These are phyloP conservation scores for Aspergillus clavatus DNA, from an alignment of 2,329 filamentous ascomycete genomes.

Conservation along the genomic window DNA sequence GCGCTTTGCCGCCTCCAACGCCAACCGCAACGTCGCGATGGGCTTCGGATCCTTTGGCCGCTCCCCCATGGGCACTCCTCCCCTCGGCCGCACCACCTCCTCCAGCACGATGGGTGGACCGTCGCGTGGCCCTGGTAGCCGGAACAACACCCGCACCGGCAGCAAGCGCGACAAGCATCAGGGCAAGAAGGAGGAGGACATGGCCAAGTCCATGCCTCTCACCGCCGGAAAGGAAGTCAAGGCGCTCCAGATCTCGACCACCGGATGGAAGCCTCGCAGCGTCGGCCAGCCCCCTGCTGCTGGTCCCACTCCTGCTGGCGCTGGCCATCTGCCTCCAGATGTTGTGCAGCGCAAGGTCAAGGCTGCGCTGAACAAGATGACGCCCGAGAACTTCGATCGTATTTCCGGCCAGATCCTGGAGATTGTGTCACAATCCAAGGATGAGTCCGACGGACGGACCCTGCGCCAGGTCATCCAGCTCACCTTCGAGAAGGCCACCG, in stretches of 20 bases:
- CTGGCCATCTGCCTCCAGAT: constrained; percentile 72
- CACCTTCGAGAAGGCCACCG: constrained; percentile 97
- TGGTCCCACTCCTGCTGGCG: constrained; percentile 47
- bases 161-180: constrained; percentile 49
- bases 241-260: constrained; percentile 65
- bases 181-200: constrained; percentile 60
- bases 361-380: constrained; percentile 99
- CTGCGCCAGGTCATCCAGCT: constrained; percentile 97
- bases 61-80: constrained; percentile 57
- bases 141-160: constrained; percentile 44
- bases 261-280: constrained; percentile 86
- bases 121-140: constrained; percentile 66
- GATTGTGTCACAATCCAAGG: constrained; percentile 92
- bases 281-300: constrained; percentile 47
- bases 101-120: constrained; percentile 49
- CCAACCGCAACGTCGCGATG: constrained; percentile 45
- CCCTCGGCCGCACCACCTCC: constrained; percentile 62
- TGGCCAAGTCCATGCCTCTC: constrained; percentile 84
- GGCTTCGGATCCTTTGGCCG: constrained; percentile 59
- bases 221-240: constrained; percentile 78
- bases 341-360: constrained; percentile 99
- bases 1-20: constrained; percentile 63
- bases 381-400: constrained; percentile 95
- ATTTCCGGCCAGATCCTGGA: constrained; percentile 88
- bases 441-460: constrained; percentile 88